These are phyloP conservation scores for Glaciozyma martinii DNA, from an alignment of 768 basidiomycete genomes.

Conservation along the genomic window DNA sequence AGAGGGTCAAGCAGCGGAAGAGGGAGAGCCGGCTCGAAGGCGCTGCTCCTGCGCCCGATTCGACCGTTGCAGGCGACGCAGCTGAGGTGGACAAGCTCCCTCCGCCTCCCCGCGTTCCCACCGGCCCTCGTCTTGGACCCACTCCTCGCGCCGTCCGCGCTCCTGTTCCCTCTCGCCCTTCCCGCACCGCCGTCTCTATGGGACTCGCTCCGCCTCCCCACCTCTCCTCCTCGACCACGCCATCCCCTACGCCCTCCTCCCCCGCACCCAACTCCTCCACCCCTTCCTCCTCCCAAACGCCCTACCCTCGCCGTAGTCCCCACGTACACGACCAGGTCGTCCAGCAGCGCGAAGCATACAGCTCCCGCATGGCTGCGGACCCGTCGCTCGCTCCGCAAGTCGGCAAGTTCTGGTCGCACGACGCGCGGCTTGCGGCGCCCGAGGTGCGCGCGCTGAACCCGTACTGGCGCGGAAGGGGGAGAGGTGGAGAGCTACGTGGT, in stretches of 20 bases:
- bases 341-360: constrained; percentile 70
- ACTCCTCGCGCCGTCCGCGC: neutral
- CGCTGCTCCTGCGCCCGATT: neutral
- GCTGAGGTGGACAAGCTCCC: too few species aligned
- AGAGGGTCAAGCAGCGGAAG: constrained; percentile 12
- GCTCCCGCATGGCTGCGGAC: constrained; percentile 68
- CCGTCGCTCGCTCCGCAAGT: constrained; percentile 84
- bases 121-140: neutral
- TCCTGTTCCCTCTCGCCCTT: constrained; percentile 8
- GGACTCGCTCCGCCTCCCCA: constrained; percentile 6
- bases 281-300: neutral
- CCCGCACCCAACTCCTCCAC: neutral
- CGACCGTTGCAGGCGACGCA: neutral
- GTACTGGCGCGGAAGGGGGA: constrained; percentile 62
- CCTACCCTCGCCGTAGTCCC: neutral
- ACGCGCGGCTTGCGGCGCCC: constrained; percentile 78
- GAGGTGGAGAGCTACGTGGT: neutral
- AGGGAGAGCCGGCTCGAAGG: neutral
- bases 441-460: constrained; percentile 69
- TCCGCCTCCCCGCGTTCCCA: neutral
- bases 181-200: constrained; percentile 8
- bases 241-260: neutral
- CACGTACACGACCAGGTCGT: constrained; percentile 3
- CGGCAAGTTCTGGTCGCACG: constrained; percentile 90
- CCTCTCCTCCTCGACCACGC: neutral